phyloP scores from a whole-genome alignment of 495 filamentous ascomycete species.

The Penicillium taxi region DNA sequence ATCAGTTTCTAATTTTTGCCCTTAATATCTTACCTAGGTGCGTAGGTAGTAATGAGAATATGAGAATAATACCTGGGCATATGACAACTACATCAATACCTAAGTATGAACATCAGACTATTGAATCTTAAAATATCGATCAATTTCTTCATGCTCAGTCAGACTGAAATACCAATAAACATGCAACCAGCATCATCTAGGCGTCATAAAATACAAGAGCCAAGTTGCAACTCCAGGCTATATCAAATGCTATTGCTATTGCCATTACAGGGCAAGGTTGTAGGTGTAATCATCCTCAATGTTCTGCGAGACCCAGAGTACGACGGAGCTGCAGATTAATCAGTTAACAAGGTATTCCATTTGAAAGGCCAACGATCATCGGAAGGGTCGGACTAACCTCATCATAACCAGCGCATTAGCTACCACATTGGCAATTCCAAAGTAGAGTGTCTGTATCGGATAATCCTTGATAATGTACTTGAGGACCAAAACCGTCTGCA shows the following conservation, averaged over 20 bases:
- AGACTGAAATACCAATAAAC: too few species aligned
- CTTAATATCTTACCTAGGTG: too few species aligned
- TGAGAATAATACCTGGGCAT: too few species aligned
- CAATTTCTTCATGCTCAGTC: too few species aligned
- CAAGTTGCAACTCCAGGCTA: slow-evolving; percentile 2
- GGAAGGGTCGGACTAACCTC: slow-evolving; percentile 49
- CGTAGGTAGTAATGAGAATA: too few species aligned
- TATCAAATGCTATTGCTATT: slow-evolving; percentile 1
- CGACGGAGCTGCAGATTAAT: slow-evolving; percentile 54
- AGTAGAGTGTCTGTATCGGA: slow-evolving; percentile 75
- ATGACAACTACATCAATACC: too few species aligned
- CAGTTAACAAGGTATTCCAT: slow-evolving; percentile 7
- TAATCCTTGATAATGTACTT: slow-evolving; percentile 81
- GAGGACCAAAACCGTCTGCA: slow-evolving; percentile 71
- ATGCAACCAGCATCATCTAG: too few species aligned
- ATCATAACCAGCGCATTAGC: slow-evolving; percentile 82
- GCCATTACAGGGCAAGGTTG: slow-evolving; percentile 69
- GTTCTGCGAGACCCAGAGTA: slow-evolving; percentile 96
- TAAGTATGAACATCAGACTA: too few species aligned
- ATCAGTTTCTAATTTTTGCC: too few species aligned
- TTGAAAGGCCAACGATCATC: neutral
- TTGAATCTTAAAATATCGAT: too few species aligned
- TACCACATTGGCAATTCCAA: slow-evolving; percentile 89
- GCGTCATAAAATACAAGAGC: slow-evolving; percentile 21
- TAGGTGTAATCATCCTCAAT: slow-evolving; percentile 99